phyloP scores from a whole-genome alignment of 1,284 basidiomycete genomes.

The Ustilago vetiveriae region DNA sequence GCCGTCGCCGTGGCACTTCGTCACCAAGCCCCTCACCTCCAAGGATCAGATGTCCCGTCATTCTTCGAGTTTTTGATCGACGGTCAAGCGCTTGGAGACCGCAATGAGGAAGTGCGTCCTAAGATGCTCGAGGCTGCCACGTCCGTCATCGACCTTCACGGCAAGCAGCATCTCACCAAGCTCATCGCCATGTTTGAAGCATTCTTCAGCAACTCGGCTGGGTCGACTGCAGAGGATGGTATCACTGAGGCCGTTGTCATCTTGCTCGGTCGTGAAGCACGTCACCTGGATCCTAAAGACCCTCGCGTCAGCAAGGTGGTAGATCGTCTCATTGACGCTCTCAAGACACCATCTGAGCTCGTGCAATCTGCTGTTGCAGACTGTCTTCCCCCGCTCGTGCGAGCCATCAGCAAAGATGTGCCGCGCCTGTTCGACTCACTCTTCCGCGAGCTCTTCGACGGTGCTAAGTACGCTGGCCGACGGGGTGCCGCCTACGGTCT shows the following conservation, averaged over 20 bases:
- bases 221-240: constrained; percentile 51
- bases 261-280: constrained; percentile 89
- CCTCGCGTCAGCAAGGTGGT: constrained; percentile 73
- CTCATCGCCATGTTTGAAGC: constrained; percentile 87
- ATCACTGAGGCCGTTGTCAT: constrained; percentile 94
- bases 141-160: constrained; percentile 83
- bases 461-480: constrained; percentile 84
- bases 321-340: constrained; percentile 85
- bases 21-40: constrained; percentile 77
- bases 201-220: constrained; percentile 73
- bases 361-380: constrained; percentile 97
- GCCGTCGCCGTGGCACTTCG: constrained; percentile 81
- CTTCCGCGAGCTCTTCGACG: constrained; percentile 73
- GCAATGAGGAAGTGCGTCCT: constrained; percentile 80
- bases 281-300: constrained; percentile 78
- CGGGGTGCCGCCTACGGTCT: constrained; percentile 96
- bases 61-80: constrained; percentile 89
- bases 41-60: constrained; percentile 75
- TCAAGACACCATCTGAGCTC: constrained; percentile 93
- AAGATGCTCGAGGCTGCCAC: constrained; percentile 88
- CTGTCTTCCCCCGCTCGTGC: constrained; percentile 83
- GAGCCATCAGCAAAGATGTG: constrained; percentile 72
- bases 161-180: constrained; percentile 76
- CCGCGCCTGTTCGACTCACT: constrained; percentile 75
- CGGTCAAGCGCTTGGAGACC: constrained; percentile 87